Evolutionary conservation across 805 yeast genomes (phyloP).

Genomic region (Wickerhamomyces canadensis): DNA sequence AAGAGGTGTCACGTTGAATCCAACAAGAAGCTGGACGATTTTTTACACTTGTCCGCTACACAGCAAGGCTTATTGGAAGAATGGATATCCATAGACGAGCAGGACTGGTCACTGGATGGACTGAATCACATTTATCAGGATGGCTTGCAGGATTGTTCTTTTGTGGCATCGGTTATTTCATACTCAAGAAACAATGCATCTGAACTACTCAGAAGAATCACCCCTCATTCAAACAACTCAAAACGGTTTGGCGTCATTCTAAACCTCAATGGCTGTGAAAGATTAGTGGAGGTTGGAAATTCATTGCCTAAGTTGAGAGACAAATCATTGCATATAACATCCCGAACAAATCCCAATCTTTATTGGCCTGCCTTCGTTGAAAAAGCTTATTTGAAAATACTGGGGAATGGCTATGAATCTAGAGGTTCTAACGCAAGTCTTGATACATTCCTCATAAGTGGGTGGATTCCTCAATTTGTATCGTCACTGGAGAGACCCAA

Average conservation of each 20-base stretch:
- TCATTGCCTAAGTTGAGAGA: constrained; percentile 33
- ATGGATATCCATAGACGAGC: constrained; percentile 5
- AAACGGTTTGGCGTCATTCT: constrained; percentile 37
- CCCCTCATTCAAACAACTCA: constrained; percentile 13
- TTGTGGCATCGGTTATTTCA: constrained; percentile 63
- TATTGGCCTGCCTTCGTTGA: constrained; percentile 74
- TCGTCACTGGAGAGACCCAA: constrained; percentile 29
- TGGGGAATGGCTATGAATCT: constrained; percentile 49
- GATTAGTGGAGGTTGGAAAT: constrained; percentile 45
- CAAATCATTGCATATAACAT: constrained; percentile 13
- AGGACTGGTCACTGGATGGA: constrained; percentile 19
- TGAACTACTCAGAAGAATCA: constrained; percentile 4
- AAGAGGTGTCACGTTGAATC: background rate
- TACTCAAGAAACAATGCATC: constrained; percentile 26
- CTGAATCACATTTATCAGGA: constrained; percentile 40
- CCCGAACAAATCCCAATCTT: constrained; percentile 10
- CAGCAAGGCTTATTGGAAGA: constrained; percentile 7
- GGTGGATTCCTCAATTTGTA: constrained; percentile 67
- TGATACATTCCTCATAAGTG: constrained; percentile 60
- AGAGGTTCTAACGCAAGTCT: constrained; percentile 72
- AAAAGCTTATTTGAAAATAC: constrained; percentile 61
- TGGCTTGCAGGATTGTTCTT: constrained; percentile 62
- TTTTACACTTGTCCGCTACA: constrained; percentile 7
- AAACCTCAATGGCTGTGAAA: constrained; percentile 44
- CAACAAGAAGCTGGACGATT: constrained; percentile 1